These are phyloP conservation scores for Phytopythium oedochilum DNA, from an alignment of 352 stramenopile genomes.

Conservation along the genomic window DNA sequence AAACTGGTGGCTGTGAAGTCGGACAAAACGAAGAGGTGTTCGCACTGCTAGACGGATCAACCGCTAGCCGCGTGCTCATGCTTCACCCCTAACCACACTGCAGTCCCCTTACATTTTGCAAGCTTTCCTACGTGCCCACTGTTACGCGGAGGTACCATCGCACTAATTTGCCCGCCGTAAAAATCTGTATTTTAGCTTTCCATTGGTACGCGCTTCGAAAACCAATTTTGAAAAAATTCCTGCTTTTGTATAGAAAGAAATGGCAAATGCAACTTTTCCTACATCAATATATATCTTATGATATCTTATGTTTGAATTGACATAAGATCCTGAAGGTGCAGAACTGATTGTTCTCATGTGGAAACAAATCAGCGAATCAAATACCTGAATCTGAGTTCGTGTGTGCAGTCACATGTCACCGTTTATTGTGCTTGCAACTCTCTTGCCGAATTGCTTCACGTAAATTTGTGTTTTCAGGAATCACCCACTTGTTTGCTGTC, in stretches of 20 bases:
- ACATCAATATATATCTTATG: neutral
- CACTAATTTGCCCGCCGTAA: neutral
- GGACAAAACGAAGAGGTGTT: neutral
- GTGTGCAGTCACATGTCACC: neutral
- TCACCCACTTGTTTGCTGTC: too few relatives aligned
- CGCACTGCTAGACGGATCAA: neutral
- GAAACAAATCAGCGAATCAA: too few relatives aligned
- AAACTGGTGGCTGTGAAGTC: neutral
- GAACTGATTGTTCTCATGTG: too few relatives aligned
- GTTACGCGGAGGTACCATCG: neutral
- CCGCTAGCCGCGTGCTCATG: neutral
- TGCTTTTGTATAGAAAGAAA: neutral
- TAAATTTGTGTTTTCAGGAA: constrained; percentile 2
- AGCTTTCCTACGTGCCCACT: neutral
- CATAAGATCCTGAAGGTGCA: too few relatives aligned
- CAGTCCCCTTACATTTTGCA: neutral
- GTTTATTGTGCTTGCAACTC: too few relatives aligned
- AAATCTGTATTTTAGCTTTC: neutral
- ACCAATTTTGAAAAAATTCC: neutral
- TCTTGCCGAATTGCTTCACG: neutral
- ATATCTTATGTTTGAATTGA: neutral
- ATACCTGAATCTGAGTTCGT: neutral
- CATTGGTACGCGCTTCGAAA: neutral
- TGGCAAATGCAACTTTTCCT: neutral
- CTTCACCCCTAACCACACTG: constrained; percentile 1